Percentiles rank a stretch among this genome's conserved stretches.
Evolutionary conservation across 2,329 filamentous ascomycete species (phyloP).

Genomic region (Lasiodiplodia theobromae): DNA sequence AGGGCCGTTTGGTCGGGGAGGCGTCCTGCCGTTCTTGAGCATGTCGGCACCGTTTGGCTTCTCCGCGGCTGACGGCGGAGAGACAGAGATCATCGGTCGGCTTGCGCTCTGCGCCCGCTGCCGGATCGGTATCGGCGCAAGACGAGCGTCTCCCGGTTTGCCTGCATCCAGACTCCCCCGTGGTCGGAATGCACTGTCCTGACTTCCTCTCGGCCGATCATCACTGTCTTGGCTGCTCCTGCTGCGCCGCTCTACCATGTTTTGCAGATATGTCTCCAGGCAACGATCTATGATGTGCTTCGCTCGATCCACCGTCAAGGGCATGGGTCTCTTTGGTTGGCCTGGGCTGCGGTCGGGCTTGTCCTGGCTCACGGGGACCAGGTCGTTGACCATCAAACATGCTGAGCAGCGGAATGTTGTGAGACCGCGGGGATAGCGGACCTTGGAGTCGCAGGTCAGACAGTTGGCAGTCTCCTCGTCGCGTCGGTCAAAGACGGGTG

Average conservation of each 20-base stretch:
- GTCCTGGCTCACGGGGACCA: slow-evolving; percentile 56
- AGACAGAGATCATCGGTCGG: slow-evolving; percentile 25
- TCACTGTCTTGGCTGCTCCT: slow-evolving; percentile 25
- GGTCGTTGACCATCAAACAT: slow-evolving; percentile 84
- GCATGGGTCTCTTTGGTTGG: slow-evolving; percentile 38
- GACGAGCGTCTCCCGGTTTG: background rate
- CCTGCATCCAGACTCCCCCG: background rate
- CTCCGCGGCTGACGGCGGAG: slow-evolving; percentile 14
- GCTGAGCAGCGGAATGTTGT: slow-evolving; percentile 82
- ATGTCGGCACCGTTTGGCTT: slow-evolving; percentile 1
- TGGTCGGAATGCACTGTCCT: slow-evolving; percentile 1
- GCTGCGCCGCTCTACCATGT: slow-evolving; percentile 9
- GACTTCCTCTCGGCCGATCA: slow-evolving; percentile 11
- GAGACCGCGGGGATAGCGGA: slow-evolving; percentile 78
- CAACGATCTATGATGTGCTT: slow-evolving; percentile 64
- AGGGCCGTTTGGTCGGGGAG: background rate
- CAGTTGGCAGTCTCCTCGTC: slow-evolving; percentile 71
- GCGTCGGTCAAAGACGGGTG: slow-evolving; percentile 48
- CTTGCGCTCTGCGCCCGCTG: slow-evolving; percentile 18
- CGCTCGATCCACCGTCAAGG: slow-evolving; percentile 67
- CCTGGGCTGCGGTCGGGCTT: slow-evolving; percentile 23
- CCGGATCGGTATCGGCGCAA: slow-evolving; percentile 25
- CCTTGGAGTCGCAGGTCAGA: slow-evolving; percentile 83
- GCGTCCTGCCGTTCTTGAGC: background rate
- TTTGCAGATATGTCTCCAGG: slow-evolving; percentile 57